Evolutionary conservation across 768 basidiomycete genomes (phyloP).

Genomic region (Asterophora parasitica): DNA sequence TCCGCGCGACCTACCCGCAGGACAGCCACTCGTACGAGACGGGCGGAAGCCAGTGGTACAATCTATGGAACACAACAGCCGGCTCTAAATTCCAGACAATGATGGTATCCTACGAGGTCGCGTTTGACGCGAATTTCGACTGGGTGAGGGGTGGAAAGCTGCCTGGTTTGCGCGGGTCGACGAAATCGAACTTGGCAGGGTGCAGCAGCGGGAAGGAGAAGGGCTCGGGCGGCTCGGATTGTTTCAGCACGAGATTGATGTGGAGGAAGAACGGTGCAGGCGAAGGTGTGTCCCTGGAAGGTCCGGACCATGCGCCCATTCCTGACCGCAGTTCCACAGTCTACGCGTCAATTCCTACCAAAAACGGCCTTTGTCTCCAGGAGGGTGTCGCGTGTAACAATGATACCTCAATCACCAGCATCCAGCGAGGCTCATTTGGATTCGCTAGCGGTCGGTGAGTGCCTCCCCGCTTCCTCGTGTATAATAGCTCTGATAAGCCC

Average conservation of each 20-base stretch:
- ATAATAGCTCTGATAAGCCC: slow-evolving; percentile 3
- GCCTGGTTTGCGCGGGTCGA: slow-evolving; percentile 70
- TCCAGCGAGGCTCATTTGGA: slow-evolving; percentile 60
- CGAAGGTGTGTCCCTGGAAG: slow-evolving; percentile 52
- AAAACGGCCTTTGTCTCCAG: slow-evolving; percentile 54
- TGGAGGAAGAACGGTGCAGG: slow-evolving; percentile 62
- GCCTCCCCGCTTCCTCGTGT: slow-evolving; percentile 5
- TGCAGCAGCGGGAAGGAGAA: slow-evolving; percentile 59
- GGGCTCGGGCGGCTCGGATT: slow-evolving; percentile 55
- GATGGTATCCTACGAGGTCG: slow-evolving; percentile 71
- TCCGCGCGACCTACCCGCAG: slow-evolving; percentile 61
- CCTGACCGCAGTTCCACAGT: slow-evolving; percentile 34
- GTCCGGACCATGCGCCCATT: neutral
- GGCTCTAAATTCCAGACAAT: slow-evolving; percentile 57
- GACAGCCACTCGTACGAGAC: slow-evolving; percentile 56
- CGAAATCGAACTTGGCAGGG: slow-evolving; percentile 43
- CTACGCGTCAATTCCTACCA: slow-evolving; percentile 73
- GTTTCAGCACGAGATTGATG: slow-evolving; percentile 74
- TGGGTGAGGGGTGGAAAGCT: slow-evolving; percentile 77
- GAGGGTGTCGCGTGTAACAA: slow-evolving; percentile 57
- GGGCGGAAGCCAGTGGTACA: slow-evolving; percentile 66
- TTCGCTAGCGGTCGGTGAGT: slow-evolving; percentile 63
- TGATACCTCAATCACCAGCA: slow-evolving; percentile 64
- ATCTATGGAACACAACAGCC: slow-evolving; percentile 61
- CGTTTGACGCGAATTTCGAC: slow-evolving; percentile 59